Percentiles rank a stretch among this genome's conserved stretches.
Evolutionary conservation across 257 asterid species (phyloP).

Genomic region (Ajuga chamaepitys): DNA sequence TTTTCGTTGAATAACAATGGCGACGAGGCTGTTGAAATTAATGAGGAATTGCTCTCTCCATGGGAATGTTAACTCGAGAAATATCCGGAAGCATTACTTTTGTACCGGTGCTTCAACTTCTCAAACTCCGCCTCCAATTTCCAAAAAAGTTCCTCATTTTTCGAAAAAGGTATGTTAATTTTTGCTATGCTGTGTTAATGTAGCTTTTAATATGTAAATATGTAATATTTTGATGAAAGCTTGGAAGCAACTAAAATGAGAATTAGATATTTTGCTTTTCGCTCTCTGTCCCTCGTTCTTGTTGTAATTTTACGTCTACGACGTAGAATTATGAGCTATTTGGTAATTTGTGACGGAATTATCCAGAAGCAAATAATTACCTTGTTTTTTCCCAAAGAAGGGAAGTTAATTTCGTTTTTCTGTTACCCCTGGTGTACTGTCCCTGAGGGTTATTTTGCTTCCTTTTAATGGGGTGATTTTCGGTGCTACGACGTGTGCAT

Average conservation of each 20-base stretch:
- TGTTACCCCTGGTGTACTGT: background rate
- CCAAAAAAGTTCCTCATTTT: slow-evolving; percentile 37
- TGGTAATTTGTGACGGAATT: background rate
- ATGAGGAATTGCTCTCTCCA: slow-evolving; percentile 16
- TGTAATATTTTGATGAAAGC: background rate
- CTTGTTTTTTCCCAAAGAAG: background rate
- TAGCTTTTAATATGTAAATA: background rate
- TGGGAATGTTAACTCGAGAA: slow-evolving; percentile 14
- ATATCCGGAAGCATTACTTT: slow-evolving; percentile 15
- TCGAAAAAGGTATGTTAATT: slow-evolving; percentile 29
- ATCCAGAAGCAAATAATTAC: slow-evolving; percentile 3
- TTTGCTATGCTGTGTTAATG: background rate
- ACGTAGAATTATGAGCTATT: background rate
- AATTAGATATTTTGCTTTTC: background rate
- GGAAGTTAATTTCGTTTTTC: background rate
- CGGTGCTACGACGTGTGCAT: background rate
- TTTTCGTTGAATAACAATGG: slow-evolving; percentile 17
- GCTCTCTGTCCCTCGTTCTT: background rate
- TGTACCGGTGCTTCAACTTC: slow-evolving; percentile 23
- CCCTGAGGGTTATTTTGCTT: background rate
- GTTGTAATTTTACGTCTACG: background rate
- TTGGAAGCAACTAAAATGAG: background rate
- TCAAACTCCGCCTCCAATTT: slow-evolving; percentile 24
- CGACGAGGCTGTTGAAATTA: slow-evolving; percentile 25
- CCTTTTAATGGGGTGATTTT: background rate